These are phyloP conservation scores for Deinandra increscens DNA, from an alignment of 129 eudicot genomes.

Conservation along the genomic window DNA sequence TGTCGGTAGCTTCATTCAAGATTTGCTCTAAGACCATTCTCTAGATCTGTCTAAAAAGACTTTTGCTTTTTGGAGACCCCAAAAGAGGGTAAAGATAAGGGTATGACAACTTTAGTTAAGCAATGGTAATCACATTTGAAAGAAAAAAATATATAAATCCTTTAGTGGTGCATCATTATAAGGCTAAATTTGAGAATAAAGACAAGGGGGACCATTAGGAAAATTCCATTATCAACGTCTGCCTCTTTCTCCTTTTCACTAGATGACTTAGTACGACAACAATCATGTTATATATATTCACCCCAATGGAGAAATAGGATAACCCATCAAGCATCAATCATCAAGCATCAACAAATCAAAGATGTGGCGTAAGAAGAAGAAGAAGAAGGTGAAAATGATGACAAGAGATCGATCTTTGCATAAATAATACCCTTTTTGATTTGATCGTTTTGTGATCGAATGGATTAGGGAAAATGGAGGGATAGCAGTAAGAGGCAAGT, in stretches of 20 bases:
- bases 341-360: slow-evolving; percentile 18
- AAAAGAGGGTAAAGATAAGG: slow-evolving; percentile 23
- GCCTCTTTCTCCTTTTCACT: slow-evolving; percentile 21
- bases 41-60: slow-evolving; percentile 26
- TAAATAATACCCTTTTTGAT: slow-evolving; percentile 13
- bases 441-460: slow-evolving; percentile 23
- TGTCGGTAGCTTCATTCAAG: slow-evolving; percentile 15
- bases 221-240: slow-evolving; percentile 38
- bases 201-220: slow-evolving; percentile 51
- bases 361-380: slow-evolving; percentile 56
- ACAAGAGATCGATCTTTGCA: neutral
- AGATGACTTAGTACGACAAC: slow-evolving; percentile 24
- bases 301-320: slow-evolving; percentile 7
- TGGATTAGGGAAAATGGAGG: slow-evolving; percentile 29
- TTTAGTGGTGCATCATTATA: slow-evolving; percentile 39
- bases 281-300: slow-evolving; percentile 17
- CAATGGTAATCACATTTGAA: slow-evolving; percentile 30
- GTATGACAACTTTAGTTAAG: slow-evolving; percentile 28
- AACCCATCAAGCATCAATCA: slow-evolving; percentile 27
- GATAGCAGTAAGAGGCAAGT: slow-evolving; percentile 62
- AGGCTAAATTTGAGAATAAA: slow-evolving; percentile 41
- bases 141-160: slow-evolving; percentile 31
- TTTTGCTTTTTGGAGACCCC: slow-evolving; percentile 28
- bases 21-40: slow-evolving; percentile 21
- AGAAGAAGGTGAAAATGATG: slow-evolving; percentile 25